Evolutionary conservation across 2,329 filamentous ascomycete species (phyloP), one percentile per base, ranked within the genome.

Genomic region (Cladophialophora chaetospira): DNA sequence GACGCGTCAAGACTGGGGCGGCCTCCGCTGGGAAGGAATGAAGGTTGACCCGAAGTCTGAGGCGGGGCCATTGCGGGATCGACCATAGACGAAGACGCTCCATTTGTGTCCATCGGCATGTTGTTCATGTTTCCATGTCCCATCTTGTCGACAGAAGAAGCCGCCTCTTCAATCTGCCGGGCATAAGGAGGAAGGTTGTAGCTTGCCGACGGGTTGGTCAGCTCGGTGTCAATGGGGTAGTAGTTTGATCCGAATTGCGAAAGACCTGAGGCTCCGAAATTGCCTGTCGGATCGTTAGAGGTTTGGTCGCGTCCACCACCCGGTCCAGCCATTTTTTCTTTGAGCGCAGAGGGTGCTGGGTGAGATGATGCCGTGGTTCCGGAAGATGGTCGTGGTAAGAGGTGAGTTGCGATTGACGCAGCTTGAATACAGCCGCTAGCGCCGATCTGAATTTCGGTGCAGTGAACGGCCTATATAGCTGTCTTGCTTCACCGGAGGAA

Each of bases 31-130:
- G 63, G 23, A n/a, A 51, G 40, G 35, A 61, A 60, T 38, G 54
- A 33, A 28, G 50, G 44, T 36, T 54, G 49, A 23, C 53, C 42
- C 8, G 58, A 48, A 17, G 57, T 47, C 25, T 61, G 60, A 11
- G 63, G 56, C 33, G 56, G 61, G 19, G 59, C 57, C 57, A 63
- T 62, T 8, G 59, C 54, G 4, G 57, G 43, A 47, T 61, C 61
- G 5, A 51, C 46, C 10, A 45, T 33, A 29, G 46, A 48, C 15
- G 28, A 55, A 31, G 52, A 19, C 11, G 35, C 48, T 11, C 58
- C 61, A 38, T 59, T 56, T 28, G 42, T 43, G 31, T 38, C 45
- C 13, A 59, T 29, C 13, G 51, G 10, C 9, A 55, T 23, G 40
- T 48, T 54, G 33, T 26, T 51, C 25, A 59, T 31, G 28, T 40